Base-by-base conservation (phyloP, 2,329 filamentous ascomycete species). In the Xylaria sp. region DNA sequence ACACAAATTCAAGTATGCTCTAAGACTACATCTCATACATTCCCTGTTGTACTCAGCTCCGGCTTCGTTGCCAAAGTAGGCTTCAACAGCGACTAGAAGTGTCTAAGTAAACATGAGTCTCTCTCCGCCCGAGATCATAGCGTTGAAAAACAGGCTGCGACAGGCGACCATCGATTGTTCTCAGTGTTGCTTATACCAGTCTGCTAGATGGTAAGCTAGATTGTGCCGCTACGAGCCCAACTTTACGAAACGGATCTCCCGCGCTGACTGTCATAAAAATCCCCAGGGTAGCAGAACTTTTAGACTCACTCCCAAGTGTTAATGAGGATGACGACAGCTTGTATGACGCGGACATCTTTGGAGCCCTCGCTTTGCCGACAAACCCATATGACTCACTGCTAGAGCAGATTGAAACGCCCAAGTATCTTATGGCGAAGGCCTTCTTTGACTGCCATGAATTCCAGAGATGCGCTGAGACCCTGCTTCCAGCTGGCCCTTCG, bases 361-460 rank as follows among this genome's bases (percentile, higher is more conserved):
- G 17, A 45, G 2, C 2, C 17, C 21, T 5, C 30, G 27, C 45
- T 24, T 11, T 30, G 39, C 61, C 42, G 19, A 64, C 30, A 6
- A n/a, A 64, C 45, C 12, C 4, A 27, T 21, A 27, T 4, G 55
- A 64, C 14, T 17, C 51, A 5, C 7, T 24, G 7, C 30, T 57
- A 6, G 61, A 64, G 24, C 54, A 36, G 27, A n/a, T 19, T 17
- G 61, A 64, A 42, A 59, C 21, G n/a, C 54, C 61, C 42, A 59
- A 32, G 36, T 64, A 57, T 42, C 45, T 59, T 14, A 34, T 57
- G 61, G 61, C 55, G 5, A 64, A 64, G 21, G 42, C 53, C 1
- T 39, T 64, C n/a, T 64, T 64, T 39, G 61, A 64, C 47, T 64
- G 61, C 54, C 61, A 64, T 30, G 61, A 59, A 45, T 64, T 64